Base-by-base conservation (phyloP, 2,329 filamentous ascomycete genomes). In the Ophiocordyceps sinensis region DNA sequence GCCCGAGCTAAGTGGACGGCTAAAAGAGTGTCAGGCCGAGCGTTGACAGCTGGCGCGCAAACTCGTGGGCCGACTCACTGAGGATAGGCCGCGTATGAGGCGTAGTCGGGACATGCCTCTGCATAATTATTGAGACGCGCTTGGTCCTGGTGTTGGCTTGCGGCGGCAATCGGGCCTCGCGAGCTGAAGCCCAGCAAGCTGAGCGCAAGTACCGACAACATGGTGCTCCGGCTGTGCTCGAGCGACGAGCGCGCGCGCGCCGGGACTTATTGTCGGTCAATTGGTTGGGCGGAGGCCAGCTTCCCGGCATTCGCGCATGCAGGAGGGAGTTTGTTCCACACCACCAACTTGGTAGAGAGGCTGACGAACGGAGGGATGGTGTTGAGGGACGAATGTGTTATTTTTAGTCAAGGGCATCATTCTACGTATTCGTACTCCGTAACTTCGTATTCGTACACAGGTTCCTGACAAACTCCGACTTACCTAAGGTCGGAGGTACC, bases 1-100 rank as follows among this genome's bases (percentile, higher is more conserved):
- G 1, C 91, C 91, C 17, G 79, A 68, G 59, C 85, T 94, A 46
- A 82, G 74, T 1, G 91, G 91, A 17, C 70, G 71, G 58, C 87
- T 94, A 46, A 21, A 17, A 29, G 23, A 26, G 21, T 36, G 17
- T 21, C 12, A 13, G 4, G 19, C 37, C 15, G 21, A 34, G 14
- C 15, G 14, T n/a, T 3, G 26, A 28, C 31, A 30, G 32, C 12
- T 23, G 26, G 3, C 6, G 34, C 34, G 34, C 11, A 17, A 17
- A 36, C 19, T 13, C 19, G 15, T 10, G 13, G 8, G 12, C 12
- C 28, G 7, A 51, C 63, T 41, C 52, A 67, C 64, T 67, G 64
- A 11, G 58, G 46, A 43, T 56, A 55, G 11, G 55, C 45, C 15
- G 64, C 57, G 43, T 67, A 67, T 28, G 49, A 48, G 5, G 55